Base-by-base conservation (phyloP, 2,329 filamentous ascomycete genomes). In the Aspergillus vadensis region DNA sequence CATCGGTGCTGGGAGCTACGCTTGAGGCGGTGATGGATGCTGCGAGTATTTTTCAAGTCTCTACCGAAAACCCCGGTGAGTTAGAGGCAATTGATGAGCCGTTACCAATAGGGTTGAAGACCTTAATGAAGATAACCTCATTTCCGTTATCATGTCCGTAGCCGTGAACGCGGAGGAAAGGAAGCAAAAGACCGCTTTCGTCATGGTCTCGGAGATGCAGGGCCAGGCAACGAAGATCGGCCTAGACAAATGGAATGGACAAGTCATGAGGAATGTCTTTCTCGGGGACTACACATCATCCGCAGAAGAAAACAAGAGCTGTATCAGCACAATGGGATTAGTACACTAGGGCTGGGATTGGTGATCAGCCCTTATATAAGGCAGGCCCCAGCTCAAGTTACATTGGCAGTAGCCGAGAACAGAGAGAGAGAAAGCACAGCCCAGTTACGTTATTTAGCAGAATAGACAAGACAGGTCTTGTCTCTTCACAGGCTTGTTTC, bases 401-500 rank as follows among this genome's bases (percentile, higher is more conserved):
- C 30, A 21, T 30, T 30, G 4, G 27, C 27, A 17, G 52, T 21
- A 12, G 39, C 47, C 25, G 23, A 15, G 47, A 30, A 52, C 30
- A 30, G 4, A 12, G 25, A 27, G 27, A 30, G 10, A 30, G 25
- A 27, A 8, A 39, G 39, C 39, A 25, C 23, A 54, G 21, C 38
- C 51, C 53, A 56, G 15, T 15, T 19, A 43, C 23, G 17, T 52
- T 44, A 60, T 44, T 43, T 58, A 62, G 55, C 47, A 51, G 49
- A 19, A 44, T 0, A 44, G 7, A 30, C 14, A 7, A 27, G 47
- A 27, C 21, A 17, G 15, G 25, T 49, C 47, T 49, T 27, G 30
- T 12, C 10, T 32, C 30, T 32, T 32, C 32, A 36, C 36, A 55
- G 25, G 44, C 49, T 53, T 36, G 44, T 64, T 67, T 63, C 65